Evolutionary conservation across 345 rosid genomes (phyloP).

Genomic region (Excoecaria cochinchinensis): DNA sequence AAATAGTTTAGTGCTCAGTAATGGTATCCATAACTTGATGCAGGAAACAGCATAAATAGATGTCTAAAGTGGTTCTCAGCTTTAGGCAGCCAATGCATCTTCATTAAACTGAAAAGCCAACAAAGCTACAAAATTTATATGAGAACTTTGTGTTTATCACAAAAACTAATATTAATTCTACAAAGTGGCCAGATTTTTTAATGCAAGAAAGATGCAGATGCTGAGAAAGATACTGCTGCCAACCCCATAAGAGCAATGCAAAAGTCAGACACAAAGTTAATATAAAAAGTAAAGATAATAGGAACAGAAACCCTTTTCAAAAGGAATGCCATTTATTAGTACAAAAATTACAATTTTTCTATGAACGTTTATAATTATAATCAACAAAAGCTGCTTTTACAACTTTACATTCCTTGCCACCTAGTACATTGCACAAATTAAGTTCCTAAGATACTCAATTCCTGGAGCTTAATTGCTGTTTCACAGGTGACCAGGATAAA

Average conservation of each 20-base stretch:
- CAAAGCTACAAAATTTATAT: not conserved
- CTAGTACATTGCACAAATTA: constrained; percentile 23
- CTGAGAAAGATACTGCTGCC: constrained; percentile 11
- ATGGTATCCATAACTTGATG: too few species aligned
- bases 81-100: constrained; percentile 22
- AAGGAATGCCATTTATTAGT: constrained; percentile 36
- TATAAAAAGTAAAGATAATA: not conserved
- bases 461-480: constrained; percentile 31
- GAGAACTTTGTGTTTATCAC: not conserved
- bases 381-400: constrained; percentile 39
- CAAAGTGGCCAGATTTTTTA: constrained; percentile 3
- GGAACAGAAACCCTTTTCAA: constrained; percentile 20
- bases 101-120: constrained; percentile 6
- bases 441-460: constrained; percentile 20
- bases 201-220: constrained; percentile 25
- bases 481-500: constrained; percentile 36
- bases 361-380: constrained; percentile 34
- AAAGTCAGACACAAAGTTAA: constrained; percentile 1
- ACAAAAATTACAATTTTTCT: constrained; percentile 33
- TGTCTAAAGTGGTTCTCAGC: constrained; percentile 16
- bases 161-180: not conserved
- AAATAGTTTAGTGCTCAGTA: not conserved
- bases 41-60: not conserved
- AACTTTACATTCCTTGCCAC: constrained; percentile 43
- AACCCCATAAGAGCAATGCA: not conserved